A percentile compares a stretch with the other conserved stretches of the same genome.
Conservation (phyloP, 805 yeast species). For the Spencermartinsiella europaea region DNA sequence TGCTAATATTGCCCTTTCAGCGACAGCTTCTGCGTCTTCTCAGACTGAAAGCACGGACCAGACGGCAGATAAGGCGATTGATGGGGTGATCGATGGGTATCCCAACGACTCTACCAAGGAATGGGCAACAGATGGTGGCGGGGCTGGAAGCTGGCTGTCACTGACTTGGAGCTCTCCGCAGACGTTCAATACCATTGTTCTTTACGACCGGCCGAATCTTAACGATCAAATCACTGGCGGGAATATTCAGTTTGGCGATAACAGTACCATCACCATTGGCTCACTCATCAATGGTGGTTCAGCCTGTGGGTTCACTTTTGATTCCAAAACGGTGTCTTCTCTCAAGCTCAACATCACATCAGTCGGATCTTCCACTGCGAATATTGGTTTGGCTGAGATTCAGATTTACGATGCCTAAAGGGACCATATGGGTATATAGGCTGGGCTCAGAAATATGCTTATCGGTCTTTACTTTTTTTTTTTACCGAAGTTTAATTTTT, state of each 20-base stretch:
- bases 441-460: no score
- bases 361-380: not conserved
- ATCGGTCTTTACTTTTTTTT: no score
- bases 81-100: not conserved
- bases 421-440: no score
- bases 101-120: not conserved
- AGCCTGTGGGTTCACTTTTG: not conserved
- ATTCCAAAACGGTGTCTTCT: not conserved
- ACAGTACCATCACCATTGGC: not conserved
- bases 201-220: not conserved
- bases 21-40: not conserved
- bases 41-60: not conserved
- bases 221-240: not conserved
- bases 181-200: not conserved
- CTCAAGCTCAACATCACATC: not conserved
- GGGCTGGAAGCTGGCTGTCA: not conserved
- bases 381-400: not conserved
- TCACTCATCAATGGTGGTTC: not conserved
- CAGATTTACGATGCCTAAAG: not conserved
- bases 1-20: not conserved
- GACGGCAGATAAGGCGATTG: not conserved
- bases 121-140: not conserved
- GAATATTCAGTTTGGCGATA: not conserved
- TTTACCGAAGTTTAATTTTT: no score
- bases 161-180: not conserved